Conservation (phyloP, 176 grass and related monocot genomes). For the Juncus effusus region DNA sequence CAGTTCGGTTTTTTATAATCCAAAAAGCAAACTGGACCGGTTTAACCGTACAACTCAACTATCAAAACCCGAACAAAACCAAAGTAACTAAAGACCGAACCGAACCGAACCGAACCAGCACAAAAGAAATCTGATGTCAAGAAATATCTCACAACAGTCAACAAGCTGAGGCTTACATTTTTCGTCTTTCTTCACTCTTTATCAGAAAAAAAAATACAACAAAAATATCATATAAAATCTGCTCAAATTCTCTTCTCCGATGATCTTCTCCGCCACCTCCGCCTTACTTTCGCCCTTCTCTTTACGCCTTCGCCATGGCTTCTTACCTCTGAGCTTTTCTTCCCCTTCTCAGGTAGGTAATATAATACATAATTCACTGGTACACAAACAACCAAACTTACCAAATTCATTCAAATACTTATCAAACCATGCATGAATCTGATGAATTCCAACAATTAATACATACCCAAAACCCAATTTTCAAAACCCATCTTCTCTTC, state of each 20-base stretch:
- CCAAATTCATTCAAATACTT: background rate
- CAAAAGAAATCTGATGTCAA: background rate
- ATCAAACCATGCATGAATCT: background rate
- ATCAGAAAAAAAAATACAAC: background rate
- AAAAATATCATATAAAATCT: conserved; percentile 6
- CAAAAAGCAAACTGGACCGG: no score
- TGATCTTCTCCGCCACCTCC: conserved; percentile 29
- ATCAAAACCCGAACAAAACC: no score
- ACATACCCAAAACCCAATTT: background rate
- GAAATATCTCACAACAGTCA: conserved; percentile 7
- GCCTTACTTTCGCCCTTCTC: conserved; percentile 9
- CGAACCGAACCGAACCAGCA: background rate
- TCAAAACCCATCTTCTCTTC: background rate
- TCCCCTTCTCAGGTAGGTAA: conserved; percentile 24
- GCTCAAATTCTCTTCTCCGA: background rate
- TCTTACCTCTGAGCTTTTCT: background rate
- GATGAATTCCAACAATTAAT: background rate
- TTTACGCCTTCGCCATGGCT: background rate
- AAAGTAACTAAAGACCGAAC: background rate
- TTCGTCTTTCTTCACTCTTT: conserved; percentile 8
- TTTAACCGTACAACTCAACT: no score
- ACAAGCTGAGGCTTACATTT: background rate
- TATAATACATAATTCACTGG: background rate
- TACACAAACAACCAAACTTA: background rate
- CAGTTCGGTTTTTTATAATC: no score